Conservation (phyloP, 352 stramenopile genomes). For the Globisporangium nodosum region DNA sequence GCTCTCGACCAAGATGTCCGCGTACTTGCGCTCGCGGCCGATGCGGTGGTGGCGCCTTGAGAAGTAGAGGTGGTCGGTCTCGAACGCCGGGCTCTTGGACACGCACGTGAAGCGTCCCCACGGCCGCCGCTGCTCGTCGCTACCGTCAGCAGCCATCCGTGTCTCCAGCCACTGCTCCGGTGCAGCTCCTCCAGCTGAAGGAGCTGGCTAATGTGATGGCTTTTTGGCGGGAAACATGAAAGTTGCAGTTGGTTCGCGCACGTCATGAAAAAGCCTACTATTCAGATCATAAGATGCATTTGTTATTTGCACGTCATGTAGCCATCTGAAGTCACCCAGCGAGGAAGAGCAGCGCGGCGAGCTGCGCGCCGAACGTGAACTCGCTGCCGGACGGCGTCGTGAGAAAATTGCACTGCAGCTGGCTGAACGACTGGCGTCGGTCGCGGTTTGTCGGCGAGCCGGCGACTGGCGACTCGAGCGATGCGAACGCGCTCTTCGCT, state of each 20-base stretch:
- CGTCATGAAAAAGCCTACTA: too few species aligned
- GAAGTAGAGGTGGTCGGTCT: constrained; percentile 70
- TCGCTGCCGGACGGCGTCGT: constrained; percentile 19
- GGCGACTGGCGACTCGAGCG: background rate
- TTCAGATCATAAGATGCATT: background rate
- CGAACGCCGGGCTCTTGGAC: constrained; percentile 39
- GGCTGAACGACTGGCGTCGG: constrained; percentile 20
- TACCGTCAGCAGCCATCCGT: background rate
- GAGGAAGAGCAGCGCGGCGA: constrained; percentile 44
- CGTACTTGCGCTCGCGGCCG: constrained; percentile 38
- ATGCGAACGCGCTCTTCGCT: background rate
- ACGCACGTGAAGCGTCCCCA: constrained; percentile 65
- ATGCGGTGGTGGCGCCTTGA: constrained; percentile 33
- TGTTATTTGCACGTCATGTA: background rate
- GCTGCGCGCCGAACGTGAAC: constrained; percentile 36
- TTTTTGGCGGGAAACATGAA: background rate
- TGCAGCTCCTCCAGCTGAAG: background rate
- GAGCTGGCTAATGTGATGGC: too few species aligned
- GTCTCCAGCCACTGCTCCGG: background rate
- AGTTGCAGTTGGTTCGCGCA: background rate
- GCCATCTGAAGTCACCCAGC: background rate
- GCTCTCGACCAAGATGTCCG: constrained; percentile 48
- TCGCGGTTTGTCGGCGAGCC: background rate
- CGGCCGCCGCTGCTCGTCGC: constrained; percentile 9
- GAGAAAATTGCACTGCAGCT: constrained; percentile 24